Base-by-base conservation (phyloP, 345 rosid species). In the Eucalyptus pumila region DNA sequence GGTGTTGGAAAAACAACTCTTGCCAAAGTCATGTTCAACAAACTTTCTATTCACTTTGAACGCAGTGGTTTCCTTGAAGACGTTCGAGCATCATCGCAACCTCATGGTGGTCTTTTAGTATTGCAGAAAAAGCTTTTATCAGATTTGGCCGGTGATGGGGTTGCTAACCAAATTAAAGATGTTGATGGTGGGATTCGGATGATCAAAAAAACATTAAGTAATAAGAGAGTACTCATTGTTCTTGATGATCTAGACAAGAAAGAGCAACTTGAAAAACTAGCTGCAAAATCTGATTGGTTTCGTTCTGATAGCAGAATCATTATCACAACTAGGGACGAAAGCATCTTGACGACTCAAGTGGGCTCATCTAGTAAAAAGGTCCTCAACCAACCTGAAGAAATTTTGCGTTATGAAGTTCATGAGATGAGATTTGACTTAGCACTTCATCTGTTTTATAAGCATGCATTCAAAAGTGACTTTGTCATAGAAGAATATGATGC, bases 1-100 rank as follows among this genome's bases (percentile, higher is more conserved):
- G 83, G 83, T 76, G 30, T 76, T 76, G 83, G 83, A 76, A 76
- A 76, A 76, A 76, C 83, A 40, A 76, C 83, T 40, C 83, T 76
- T 10, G 47, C 83, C 83, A 76, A 76, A 76, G 83, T 76, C 83
- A 76, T 40, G 47, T 76, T 76, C 83, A 76, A 76, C 83, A 76
- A 40, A 76, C 9, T 76, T 11, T 76, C 47, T 40, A 37, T 21
- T 40, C 15, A 76, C 27, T 76, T 76, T 0, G 47, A 76, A 37
- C 24, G 47, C 2, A 21, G 47, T 76, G 11, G 83, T 76, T 76
- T 76, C 30, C 83, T 76, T 40, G 83, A 76, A 40, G 47, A 76
- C 3, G 83, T 76, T 76, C 30, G 83, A 76, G 83, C 83, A 76
- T 76, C 83, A 37, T 76, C 47, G 0, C 83, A 37, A 40, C 2